These are phyloP conservation scores for Tremella fuciformis DNA, from an alignment of 768 basidiomycete genomes.

Conservation along the genomic window DNA sequence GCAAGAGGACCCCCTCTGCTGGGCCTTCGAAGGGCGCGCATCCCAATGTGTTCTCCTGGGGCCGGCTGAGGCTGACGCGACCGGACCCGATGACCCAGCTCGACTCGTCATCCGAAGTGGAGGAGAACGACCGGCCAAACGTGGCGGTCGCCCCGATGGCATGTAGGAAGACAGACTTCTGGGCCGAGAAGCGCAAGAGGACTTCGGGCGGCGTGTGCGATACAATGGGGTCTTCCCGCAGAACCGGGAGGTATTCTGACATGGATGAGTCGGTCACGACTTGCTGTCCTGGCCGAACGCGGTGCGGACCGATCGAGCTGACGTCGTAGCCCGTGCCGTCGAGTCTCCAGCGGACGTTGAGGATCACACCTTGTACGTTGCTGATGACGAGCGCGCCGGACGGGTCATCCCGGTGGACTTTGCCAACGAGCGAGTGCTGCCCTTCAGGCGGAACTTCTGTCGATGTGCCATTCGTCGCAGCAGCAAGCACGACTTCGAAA, in stretches of 20 bases:
- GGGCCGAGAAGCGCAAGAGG: conserved; percentile 60
- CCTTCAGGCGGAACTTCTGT: conserved; percentile 58
- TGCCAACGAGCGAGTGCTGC: conserved; percentile 66
- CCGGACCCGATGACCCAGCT: conserved; percentile 16
- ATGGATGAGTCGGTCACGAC: conserved; percentile 71
- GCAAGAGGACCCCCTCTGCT: conserved; percentile 55
- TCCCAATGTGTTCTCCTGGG: conserved; percentile 8
- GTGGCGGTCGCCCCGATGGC: conserved; percentile 62
- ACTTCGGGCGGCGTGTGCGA: conserved; percentile 58
- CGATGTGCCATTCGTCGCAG: conserved; percentile 54
- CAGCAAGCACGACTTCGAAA: conserved; percentile 75
- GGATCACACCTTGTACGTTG: conserved; percentile 73
- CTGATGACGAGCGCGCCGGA: conserved; percentile 66
- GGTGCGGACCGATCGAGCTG: conserved; percentile 71
- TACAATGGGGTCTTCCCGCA: conserved; percentile 7
- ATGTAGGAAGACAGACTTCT: conserved; percentile 56
- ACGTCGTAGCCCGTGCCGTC: conserved; percentile 86
- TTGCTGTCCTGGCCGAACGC: conserved; percentile 72
- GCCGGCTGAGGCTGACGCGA: conserved; percentile 5
- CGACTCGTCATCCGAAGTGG: neutral
- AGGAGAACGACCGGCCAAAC: conserved; percentile 64
- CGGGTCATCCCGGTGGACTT: conserved; percentile 62
- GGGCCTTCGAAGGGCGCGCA: conserved; percentile 15
- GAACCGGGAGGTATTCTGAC: conserved; percentile 33
- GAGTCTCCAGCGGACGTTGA: conserved; percentile 71